Conservation (phyloP, 257 asterid species). For the Jaltomata sinuosa region DNA sequence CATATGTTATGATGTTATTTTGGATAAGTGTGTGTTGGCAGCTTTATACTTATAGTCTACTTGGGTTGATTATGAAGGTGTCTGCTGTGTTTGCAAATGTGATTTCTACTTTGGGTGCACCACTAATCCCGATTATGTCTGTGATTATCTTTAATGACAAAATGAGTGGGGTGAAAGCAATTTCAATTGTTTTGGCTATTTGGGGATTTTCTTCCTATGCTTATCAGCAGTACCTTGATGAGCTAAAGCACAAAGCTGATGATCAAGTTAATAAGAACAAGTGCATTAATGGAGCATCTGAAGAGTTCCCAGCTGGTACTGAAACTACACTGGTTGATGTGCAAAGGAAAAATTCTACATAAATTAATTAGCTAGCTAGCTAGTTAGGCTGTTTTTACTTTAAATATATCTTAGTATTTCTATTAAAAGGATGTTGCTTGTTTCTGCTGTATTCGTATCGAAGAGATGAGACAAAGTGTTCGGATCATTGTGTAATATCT, state of each 20-base stretch:
- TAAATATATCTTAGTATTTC: background rate
- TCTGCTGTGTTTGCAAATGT: conserved; percentile 65
- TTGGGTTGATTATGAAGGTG: conserved; percentile 21
- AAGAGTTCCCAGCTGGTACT: background rate
- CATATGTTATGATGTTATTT: conserved; percentile 18
- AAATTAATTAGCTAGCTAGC: background rate
- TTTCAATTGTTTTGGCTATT: conserved; percentile 48
- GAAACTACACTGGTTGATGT: background rate
- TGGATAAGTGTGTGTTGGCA: conserved; percentile 33
- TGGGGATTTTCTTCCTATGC: conserved; percentile 69
- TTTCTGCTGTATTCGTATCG: too few species aligned
- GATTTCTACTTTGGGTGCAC: conserved; percentile 46
- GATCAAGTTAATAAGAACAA: background rate
- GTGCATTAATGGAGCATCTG: background rate
- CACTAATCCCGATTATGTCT: conserved; percentile 51
- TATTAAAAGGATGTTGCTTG: background rate
- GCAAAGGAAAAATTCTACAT: background rate
- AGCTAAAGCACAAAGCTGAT: conserved; percentile 22
- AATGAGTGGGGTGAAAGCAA: conserved; percentile 49
- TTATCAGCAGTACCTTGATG: conserved; percentile 62
- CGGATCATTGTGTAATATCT: too few species aligned
- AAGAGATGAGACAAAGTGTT: too few species aligned
- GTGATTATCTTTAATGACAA: conserved; percentile 42
- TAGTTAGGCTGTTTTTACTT: background rate
- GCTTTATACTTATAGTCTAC: conserved; percentile 19